phyloP scores from a whole-genome alignment of 1,139 yeast species.

The Taphrina deformans region DNA sequence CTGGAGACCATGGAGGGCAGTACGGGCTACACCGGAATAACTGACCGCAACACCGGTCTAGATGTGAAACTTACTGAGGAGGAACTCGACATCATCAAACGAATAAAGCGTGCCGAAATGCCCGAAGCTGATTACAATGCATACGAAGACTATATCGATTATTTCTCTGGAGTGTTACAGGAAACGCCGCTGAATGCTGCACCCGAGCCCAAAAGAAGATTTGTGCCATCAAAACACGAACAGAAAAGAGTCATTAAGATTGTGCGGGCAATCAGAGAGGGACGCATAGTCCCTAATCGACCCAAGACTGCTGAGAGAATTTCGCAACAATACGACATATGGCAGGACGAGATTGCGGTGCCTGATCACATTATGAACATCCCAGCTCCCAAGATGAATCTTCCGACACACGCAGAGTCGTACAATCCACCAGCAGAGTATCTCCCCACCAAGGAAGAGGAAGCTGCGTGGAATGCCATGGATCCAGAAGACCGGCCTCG shows the following conservation, averaged over 20 bases:
- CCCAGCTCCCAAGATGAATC: conserved; percentile 92
- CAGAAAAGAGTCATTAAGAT: conserved; percentile 83
- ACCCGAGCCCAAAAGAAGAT: conserved; percentile 96
- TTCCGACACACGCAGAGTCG: conserved; percentile 95
- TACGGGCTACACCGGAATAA: conserved; percentile 96
- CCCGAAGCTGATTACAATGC: conserved; percentile 82
- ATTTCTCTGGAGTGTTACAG: conserved; percentile 86
- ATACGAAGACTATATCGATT: conserved; percentile 89
- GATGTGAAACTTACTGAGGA: conserved; percentile 81
- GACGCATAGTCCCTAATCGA: conserved; percentile 78
- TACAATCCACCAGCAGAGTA: conserved; percentile 98
- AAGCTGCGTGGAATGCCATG: conserved; percentile 64
- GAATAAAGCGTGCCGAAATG: conserved; percentile 79
- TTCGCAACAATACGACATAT: conserved; percentile 61
- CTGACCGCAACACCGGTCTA: conserved; percentile 89
- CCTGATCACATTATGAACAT: conserved; percentile 80
- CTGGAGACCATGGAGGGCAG: conserved; percentile 90
- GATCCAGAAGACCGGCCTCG: conserved; percentile 68
- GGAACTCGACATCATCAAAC: conserved; percentile 83
- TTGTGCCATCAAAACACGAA: conserved; percentile 94
- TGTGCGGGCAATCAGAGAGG: conserved; percentile 94
- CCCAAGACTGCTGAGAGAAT: conserved; percentile 50
- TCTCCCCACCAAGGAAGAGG: conserved; percentile 74
- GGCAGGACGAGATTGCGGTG: conserved; percentile 63
- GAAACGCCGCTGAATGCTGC: conserved; percentile 89